Base-by-base conservation (phyloP, 352 stramenopile genomes). In the Phytophthora nicotianae region DNA sequence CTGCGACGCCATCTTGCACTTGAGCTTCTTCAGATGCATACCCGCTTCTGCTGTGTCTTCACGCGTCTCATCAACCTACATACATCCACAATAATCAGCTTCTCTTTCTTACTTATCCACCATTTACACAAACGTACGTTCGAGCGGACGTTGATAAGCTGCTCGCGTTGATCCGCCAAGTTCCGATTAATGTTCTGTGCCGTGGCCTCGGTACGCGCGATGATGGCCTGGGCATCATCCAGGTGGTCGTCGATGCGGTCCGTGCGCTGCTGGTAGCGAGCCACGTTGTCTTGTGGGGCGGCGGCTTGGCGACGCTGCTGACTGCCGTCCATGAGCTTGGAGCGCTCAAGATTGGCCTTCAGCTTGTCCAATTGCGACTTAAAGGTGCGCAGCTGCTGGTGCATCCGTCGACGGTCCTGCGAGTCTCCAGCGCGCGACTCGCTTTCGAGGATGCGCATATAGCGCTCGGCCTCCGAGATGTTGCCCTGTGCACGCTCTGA, bases 301-400 rank as follows among this genome's bases (percentile, higher is more conserved):
- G 58, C 70, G 4, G 68, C 61, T n/a, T 72, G 60, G 46, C 86
- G 73, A 5, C 85, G 84, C 66, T 93, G 79, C 53, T 90, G 71
- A 47, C 81, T 90, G 50, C 88, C 75, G 17, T 69, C 84, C 50
- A 93, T 78, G 38, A 95, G 76, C 54, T 91, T 89, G 26, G 82
- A 83, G 46, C 82, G 81, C 29, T 93, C 83, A 10, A 95, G 58
- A 47, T 82, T 84, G 13, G 84, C 87, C 65, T 95, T 95, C 58
- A 95, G 86, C 68, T 93, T 93, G 52, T 95, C 86, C 33, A 95
- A 66, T 43, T 91, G 80, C 29, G 84, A 93, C 65, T 95, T 91
- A 66, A 89, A 89, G 21, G 73, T 90, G 21, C 86, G 86, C 23
- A 95, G 62, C 74, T 91, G 82, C 70, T 91, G 83, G 59, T 95